These are phyloP conservation scores for Picea mariana DNA, from an alignment of 83 land plant genomes.

Conservation along the genomic window DNA sequence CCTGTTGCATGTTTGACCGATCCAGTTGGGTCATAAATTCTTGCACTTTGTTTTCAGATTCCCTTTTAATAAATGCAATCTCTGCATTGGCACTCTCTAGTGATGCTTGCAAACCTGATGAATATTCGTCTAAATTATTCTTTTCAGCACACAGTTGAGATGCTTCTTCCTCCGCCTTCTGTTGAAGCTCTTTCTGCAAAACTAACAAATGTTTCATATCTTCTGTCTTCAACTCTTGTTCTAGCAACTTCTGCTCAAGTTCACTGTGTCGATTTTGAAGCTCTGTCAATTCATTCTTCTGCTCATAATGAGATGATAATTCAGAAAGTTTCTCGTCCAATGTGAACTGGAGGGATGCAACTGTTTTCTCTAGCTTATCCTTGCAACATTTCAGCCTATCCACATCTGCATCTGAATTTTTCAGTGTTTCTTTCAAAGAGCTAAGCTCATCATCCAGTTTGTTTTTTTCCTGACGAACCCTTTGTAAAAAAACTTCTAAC, in stretches of 20 bases:
- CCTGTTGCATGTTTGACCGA: slow-evolving; percentile 22
- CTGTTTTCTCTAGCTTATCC: slow-evolving; percentile 24
- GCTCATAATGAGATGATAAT: slow-evolving; percentile 22
- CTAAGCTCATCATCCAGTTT: slow-evolving; percentile 28
- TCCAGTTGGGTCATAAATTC: slow-evolving; percentile 28
- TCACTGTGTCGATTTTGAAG: slow-evolving; percentile 7
- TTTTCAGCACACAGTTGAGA: slow-evolving; percentile 37
- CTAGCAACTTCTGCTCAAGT: slow-evolving; percentile 1
- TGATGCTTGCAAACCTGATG: slow-evolving; percentile 21
- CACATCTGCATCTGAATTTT: slow-evolving; percentile 22
- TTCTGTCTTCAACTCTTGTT: slow-evolving; percentile 18
- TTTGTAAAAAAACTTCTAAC: slow-evolving; percentile 22
- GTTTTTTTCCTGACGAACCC: slow-evolving; percentile 19
- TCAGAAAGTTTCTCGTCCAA: slow-evolving; percentile 16
- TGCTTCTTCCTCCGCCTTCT: slow-evolving; percentile 21
- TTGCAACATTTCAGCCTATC: slow-evolving; percentile 22
- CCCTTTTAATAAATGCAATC: slow-evolving; percentile 28
- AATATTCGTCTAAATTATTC: slow-evolving; percentile 32
- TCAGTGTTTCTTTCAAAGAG: slow-evolving; percentile 30
- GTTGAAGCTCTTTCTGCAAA: slow-evolving; percentile 28
- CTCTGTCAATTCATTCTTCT: slow-evolving; percentile 8
- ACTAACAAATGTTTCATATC: slow-evolving; percentile 19
- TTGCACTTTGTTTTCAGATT: slow-evolving; percentile 35
- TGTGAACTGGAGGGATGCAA: slow-evolving; percentile 26
- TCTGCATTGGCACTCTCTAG: slow-evolving; percentile 15